Percentiles rank a stretch among this genome's conserved stretches.
These are phyloP conservation scores for Naganishia vaughanmartiniae DNA, from an alignment of 768 basidiomycete genomes.

Conservation along the genomic window DNA sequence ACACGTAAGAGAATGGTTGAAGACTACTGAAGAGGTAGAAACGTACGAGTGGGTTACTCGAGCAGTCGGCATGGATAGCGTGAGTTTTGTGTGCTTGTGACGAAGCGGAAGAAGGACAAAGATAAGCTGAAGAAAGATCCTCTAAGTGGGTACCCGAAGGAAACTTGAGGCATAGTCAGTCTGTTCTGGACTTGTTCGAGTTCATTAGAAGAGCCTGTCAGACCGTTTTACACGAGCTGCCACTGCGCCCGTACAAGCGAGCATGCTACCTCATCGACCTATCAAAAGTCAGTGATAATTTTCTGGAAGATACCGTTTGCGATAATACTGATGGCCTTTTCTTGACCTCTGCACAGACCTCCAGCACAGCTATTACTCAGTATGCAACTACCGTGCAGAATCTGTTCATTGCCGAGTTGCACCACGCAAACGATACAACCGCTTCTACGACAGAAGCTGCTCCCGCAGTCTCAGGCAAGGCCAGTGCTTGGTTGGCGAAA, in stretches of 20 bases:
- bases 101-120: not conserved
- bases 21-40: conserved; percentile 44
- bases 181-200: conserved; percentile 50
- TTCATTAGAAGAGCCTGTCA: conserved; percentile 44
- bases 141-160: conserved; percentile 50
- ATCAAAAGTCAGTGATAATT: conserved; percentile 41
- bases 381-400: conserved; percentile 48
- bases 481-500: conserved; percentile 50
- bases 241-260: conserved; percentile 47
- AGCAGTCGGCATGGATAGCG: conserved; percentile 49
- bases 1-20: conserved; percentile 49
- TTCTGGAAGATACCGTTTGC: not conserved
- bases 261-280: conserved; percentile 50
- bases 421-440: conserved; percentile 36
- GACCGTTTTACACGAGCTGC: conserved; percentile 45
- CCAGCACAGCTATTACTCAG: conserved; percentile 43
- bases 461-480: conserved; percentile 42
- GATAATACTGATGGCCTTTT: not conserved
- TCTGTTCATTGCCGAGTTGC: conserved; percentile 46
- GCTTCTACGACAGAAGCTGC: conserved; percentile 18
- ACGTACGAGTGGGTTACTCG: conserved; percentile 50
- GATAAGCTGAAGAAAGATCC: not conserved
- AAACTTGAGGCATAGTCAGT: conserved; percentile 44
- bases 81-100: conserved; percentile 32
- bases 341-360: conserved; percentile 35